Base-by-base conservation (phyloP, 1,139 yeast species). In the Hansenula sp. region DNA sequence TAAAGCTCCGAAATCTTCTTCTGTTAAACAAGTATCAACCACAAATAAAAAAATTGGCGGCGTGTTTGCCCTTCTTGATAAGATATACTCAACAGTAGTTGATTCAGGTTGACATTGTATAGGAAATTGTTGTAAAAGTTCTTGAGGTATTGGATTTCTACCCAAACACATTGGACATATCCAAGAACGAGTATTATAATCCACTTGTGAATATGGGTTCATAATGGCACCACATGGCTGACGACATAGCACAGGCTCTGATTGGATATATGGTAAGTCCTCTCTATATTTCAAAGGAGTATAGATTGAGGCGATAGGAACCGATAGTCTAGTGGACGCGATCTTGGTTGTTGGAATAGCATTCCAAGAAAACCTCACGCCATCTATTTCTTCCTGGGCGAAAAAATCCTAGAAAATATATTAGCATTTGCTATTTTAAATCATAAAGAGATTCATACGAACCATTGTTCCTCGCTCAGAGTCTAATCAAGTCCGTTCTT, bases 311-410 rank as follows among this genome's bases (percentile, higher is more conserved):
- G 84, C 82, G 42, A 81, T 58, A 1, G 90, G 90, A 9, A 82
- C 70, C 2, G 77, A 71, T 39, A 78, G 71, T 37, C 82, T 61
- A 24, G 75, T 69, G 40, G 80, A 79, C 43, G 80, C 84, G 34
- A 75, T 67, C 51, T 73, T 73, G 12, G 82, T 71, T 30, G 77
- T 65, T 13, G 92, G 89, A 18, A 84, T 61, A 29, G 71, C 66
- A 53, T 79, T 82, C 82, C 88, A 82, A 4, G 88, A 69, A 51
- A 79, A 71, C 41, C 90, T 64, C 24, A 82, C 75, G 6, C 90
- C 90, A 47, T 83, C 86, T 13, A 55, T 54, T 51, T 82, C 89
- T 53, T 84, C 94, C 34, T 71, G 65, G 13, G 69, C 65, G 48
- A 79, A 84, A 55, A 79, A 79, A 48, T 70, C 73, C 71, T 43